Evolutionary conservation across 2,329 filamentous ascomycete species (phyloP), one percentile per base, ranked within the genome.

Genomic region (Stachybotrys echinatus): DNA sequence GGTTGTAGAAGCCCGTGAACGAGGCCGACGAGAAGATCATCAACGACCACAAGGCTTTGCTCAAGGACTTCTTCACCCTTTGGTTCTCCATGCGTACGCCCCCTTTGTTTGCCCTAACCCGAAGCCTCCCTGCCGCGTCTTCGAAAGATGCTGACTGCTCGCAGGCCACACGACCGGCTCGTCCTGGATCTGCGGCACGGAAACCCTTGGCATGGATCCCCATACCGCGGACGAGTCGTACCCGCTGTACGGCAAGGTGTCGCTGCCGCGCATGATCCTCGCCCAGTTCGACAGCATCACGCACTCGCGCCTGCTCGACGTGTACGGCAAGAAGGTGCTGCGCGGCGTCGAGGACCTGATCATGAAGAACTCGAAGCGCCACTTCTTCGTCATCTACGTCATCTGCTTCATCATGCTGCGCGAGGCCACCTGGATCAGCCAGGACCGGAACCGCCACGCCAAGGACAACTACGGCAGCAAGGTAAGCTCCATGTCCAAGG

Each of bases 21-120:
- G 14, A 34, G 27, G 14, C 14, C 3, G 27, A 34, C 14, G 10
- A 8, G 27, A 14, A 34, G 27, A 8, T 14, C 27, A 8, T 34
- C 2, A 14, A 8, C 27, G 14, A 57, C 14, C 65, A 73, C 34
- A 61, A 64, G 23, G 65, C 78, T 4, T 50, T 79, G n/a, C 50
- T 53, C 1, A 67, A 34, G 27, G 27, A 68, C 10, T 63, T 74
- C 4, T 71, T 79, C 20, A 58, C 61, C 6, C 55, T 79, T 1
- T 76, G 74, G 71, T 74, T 77, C 54, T 71, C 71, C 3, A 70
- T 70, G 12, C 65, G 76, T 79, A 56, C 58, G 75, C 66, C 21
- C 20, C 37, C 18, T 23, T n/a, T 14, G 19, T 3, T 17, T 44
- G 38, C 14, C 8, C 48, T 47, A 12, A 27, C 37, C 42, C 22